Conservation (phyloP, 257 asterid genomes). For the Przewalskia tangutica region DNA sequence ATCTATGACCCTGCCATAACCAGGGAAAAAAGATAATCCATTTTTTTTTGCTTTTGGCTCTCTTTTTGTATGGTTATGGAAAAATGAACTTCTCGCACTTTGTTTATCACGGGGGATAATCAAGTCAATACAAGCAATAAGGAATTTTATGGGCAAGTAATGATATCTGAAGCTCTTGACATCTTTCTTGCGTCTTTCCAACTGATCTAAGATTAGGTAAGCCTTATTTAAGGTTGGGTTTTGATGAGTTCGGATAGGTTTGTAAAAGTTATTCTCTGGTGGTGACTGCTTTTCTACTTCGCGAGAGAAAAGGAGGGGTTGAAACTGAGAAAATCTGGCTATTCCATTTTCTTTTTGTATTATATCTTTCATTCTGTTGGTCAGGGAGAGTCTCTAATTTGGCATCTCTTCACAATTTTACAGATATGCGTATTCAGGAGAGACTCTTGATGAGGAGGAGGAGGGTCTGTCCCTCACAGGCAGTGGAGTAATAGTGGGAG, state of each 20-base stretch:
- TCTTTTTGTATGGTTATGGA: neutral
- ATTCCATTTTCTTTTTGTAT: neutral
- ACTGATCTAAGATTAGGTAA: neutral
- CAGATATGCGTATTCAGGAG: conserved; percentile 71
- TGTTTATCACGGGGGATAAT: neutral
- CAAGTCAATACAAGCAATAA: neutral
- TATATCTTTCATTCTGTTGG: neutral
- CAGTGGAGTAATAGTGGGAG: conserved; percentile 47
- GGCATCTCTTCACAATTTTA: neutral
- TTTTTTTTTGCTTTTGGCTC: neutral
- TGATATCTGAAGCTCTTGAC: neutral
- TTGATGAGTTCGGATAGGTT: neutral
- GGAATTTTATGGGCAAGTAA: neutral
- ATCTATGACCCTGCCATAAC: neutral
- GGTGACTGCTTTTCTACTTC: neutral
- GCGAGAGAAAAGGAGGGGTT: neutral
- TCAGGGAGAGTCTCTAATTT: neutral
- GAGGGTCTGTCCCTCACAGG: conserved; percentile 71
- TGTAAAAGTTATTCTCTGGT: neutral
- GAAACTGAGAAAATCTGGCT: neutral
- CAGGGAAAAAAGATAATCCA: neutral
- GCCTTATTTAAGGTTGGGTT: neutral
- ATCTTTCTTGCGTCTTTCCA: neutral
- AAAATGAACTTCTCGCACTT: neutral
- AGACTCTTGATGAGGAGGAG: conserved; percentile 85